These are phyloP conservation scores for Zygnema circumcarinatum DNA, from an alignment of 139 green algal species.

Conservation along the genomic window DNA sequence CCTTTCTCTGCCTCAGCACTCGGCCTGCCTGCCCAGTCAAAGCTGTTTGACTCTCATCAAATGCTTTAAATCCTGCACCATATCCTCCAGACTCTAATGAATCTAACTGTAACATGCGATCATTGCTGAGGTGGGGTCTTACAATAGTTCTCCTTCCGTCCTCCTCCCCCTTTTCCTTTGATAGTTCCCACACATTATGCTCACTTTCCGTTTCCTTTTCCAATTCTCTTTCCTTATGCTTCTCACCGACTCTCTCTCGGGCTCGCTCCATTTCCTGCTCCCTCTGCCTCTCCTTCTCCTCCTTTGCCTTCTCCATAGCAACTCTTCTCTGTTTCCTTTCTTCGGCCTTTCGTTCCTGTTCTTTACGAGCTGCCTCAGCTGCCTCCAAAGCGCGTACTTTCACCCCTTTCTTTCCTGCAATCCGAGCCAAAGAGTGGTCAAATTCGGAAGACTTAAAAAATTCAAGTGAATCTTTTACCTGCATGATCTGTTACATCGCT, in stretches of 20 bases:
- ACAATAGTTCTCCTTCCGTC: background rate
- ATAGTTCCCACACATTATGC: no score
- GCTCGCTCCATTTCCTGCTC: background rate
- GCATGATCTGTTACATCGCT: background rate
- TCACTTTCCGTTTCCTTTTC: no score
- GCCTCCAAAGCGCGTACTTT: slow-evolving; percentile 35
- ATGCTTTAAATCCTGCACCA: no score
- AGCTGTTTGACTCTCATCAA: no score
- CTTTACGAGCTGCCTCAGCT: slow-evolving; percentile 19
- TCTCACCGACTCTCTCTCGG: background rate
- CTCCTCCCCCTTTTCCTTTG: background rate
- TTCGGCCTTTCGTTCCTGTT: slow-evolving; percentile 12
- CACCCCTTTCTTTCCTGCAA: slow-evolving; percentile 23
- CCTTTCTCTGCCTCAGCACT: no score
- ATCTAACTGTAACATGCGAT: no score
- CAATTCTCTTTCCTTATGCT: background rate
- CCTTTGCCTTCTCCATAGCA: slow-evolving; percentile 21
- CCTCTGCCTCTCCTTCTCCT: background rate
- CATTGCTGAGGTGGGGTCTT: background rate
- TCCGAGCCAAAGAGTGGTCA: background rate
- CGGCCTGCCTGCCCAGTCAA: no score
- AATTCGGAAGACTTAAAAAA: no score
- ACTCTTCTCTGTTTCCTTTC: background rate
- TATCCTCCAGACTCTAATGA: no score
- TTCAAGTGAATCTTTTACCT: slow-evolving; percentile 23